These are phyloP conservation scores for Dictyostelium intermedium DNA, from an alignment of 78 protist species.

Conservation along the genomic window DNA sequence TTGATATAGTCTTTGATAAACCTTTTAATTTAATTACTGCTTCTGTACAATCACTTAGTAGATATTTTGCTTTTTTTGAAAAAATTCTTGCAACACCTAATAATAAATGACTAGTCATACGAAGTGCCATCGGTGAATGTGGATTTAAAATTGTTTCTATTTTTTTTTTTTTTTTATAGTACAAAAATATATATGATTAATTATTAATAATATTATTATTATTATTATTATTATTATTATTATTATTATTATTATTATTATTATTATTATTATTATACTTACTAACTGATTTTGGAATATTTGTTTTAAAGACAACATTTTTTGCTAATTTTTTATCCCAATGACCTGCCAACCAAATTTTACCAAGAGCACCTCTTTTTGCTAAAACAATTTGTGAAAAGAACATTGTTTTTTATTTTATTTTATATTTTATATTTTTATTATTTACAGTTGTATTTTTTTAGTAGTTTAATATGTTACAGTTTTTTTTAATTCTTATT, in stretches of 20 bases:
- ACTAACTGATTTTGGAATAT: constrained; percentile 82
- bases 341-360: constrained; percentile 95
- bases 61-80: constrained; percentile 77
- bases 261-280: background rate
- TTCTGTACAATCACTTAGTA: constrained; percentile 83
- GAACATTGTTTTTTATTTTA: constrained; percentile 82
- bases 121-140: constrained; percentile 88
- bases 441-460: background rate
- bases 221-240: background rate
- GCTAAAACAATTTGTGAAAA: constrained; percentile 85
- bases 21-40: constrained; percentile 79
- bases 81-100: constrained; percentile 93
- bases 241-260: too few relatives aligned
- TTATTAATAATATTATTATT: background rate
- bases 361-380: constrained; percentile 87
- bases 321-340: constrained; percentile 84
- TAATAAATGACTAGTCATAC: constrained; percentile 91
- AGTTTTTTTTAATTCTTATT: too few relatives aligned
- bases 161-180: background rate
- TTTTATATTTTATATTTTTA: background rate
- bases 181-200: too few relatives aligned
- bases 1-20: constrained; percentile 28
- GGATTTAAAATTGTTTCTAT: constrained; percentile 81
- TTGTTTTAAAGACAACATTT: constrained; percentile 52
- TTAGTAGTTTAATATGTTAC: background rate